Evolutionary conservation across 805 yeast genomes (phyloP).

Genomic region (Hanseniaspora meyeri): DNA sequence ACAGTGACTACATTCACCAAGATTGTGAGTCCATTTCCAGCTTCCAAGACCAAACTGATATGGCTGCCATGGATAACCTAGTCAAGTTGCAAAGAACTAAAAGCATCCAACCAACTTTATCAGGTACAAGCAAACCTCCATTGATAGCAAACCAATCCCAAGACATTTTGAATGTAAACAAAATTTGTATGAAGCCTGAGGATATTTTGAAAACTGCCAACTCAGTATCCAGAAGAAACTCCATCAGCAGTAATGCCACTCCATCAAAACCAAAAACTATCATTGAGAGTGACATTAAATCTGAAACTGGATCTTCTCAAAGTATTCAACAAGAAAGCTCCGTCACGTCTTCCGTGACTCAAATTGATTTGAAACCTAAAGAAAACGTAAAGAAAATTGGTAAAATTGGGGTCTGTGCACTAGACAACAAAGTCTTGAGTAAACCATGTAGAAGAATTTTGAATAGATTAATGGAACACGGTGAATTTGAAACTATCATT

Average conservation of each 20-base stretch:
- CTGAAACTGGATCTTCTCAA: not conserved
- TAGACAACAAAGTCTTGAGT: conserved; percentile 92
- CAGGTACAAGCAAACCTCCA: not conserved
- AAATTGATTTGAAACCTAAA: conserved; percentile 16
- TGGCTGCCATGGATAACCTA: conserved; percentile 14
- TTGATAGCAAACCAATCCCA: not conserved
- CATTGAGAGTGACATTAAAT: not conserved
- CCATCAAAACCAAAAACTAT: not conserved
- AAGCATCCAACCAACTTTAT: not conserved
- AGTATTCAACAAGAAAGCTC: not conserved
- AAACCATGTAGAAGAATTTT: conserved; percentile 90
- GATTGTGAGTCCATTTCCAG: conserved; percentile 14
- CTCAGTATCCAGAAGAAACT: conserved; percentile 23
- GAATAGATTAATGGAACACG: conserved; percentile 75
- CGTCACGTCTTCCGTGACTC: not conserved
- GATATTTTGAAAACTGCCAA: conserved; percentile 16
- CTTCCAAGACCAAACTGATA: conserved; percentile 13
- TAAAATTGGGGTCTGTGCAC: conserved; percentile 95
- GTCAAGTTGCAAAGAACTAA: conserved; percentile 9
- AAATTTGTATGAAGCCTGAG: conserved; percentile 6
- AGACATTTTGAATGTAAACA: not conserved
- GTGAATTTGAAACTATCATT: conserved; percentile 91
- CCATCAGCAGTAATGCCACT: conserved; percentile 18
- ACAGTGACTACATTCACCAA: not conserved
- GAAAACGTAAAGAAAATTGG: conserved; percentile 51